These are phyloP conservation scores for Rossbeevera mucosa DNA, from an alignment of 768 basidiomycete species.

Conservation along the genomic window DNA sequence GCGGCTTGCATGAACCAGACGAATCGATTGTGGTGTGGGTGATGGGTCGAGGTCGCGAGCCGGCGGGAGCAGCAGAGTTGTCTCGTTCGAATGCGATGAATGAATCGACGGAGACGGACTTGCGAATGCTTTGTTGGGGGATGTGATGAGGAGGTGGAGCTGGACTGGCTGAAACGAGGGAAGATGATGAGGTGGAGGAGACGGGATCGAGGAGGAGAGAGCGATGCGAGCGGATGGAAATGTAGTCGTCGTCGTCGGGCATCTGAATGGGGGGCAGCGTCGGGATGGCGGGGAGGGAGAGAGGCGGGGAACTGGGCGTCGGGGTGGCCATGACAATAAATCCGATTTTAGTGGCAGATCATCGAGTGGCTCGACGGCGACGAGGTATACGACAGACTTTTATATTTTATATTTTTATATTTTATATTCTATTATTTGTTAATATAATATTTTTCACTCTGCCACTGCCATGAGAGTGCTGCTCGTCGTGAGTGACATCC, in stretches of 20 bases:
- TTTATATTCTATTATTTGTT: background rate
- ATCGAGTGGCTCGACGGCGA: constrained; percentile 11
- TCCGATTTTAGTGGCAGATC: constrained; percentile 10
- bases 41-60: constrained; percentile 37
- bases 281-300: constrained; percentile 35
- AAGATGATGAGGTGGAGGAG: constrained; percentile 41
- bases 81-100: constrained; percentile 49
- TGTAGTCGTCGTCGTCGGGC: constrained; percentile 29
- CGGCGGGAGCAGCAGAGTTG: constrained; percentile 25
- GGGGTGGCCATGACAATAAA: constrained; percentile 18
- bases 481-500: constrained; percentile 38
- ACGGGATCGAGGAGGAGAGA: constrained; percentile 38
- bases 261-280: constrained; percentile 44
- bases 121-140: constrained; percentile 45
- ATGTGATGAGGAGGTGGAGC: constrained; percentile 14
- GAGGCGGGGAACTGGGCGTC: constrained; percentile 17
- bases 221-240: constrained; percentile 20
- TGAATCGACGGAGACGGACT: constrained; percentile 76
- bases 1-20: constrained; percentile 29
- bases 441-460: background rate
- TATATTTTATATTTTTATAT: constrained; percentile 2
- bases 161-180: constrained; percentile 24
- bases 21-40: constrained; percentile 34
- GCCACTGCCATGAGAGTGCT: constrained; percentile 32
- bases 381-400: constrained; percentile 4